Percentiles rank a stretch among this genome's conserved stretches.
These are phyloP conservation scores for Posidonia oceanica DNA, from an alignment of 116 monocot genomes.

Conservation along the genomic window DNA sequence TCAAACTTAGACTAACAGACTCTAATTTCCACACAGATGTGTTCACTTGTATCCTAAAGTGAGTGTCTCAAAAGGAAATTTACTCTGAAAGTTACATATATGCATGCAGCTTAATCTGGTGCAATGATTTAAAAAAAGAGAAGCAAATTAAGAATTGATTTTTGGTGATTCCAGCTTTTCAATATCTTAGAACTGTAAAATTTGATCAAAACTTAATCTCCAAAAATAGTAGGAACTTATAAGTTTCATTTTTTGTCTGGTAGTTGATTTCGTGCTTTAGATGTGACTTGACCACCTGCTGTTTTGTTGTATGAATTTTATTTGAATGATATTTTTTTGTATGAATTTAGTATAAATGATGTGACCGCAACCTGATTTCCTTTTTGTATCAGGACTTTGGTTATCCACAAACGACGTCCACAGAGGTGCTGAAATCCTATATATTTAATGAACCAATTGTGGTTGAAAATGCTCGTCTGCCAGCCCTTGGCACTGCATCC, in stretches of 20 bases:
- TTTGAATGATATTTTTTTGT: not conserved
- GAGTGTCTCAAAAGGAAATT: no score
- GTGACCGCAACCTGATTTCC: not conserved
- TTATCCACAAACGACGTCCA: constrained; percentile 94
- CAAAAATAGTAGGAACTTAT: not conserved
- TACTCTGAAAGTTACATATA: no score
- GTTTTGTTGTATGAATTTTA: not conserved
- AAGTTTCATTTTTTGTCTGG: not conserved
- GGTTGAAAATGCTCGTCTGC: constrained; percentile 63
- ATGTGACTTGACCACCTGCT: not conserved
- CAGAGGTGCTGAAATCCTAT: constrained; percentile 94
- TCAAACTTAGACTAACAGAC: no score
- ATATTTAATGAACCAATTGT: constrained; percentile 95
- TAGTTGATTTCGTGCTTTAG: not conserved
- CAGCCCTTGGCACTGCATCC: constrained; percentile 83
- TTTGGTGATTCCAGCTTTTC: no score
- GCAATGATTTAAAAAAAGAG: no score
- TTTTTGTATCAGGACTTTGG: constrained; percentile 70
- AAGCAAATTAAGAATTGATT: no score
- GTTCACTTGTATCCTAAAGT: no score
- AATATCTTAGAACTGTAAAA: no score
- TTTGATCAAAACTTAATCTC: no score
- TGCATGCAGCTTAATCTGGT: no score
- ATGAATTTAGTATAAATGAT: not conserved
- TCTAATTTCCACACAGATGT: no score